Base-by-base conservation (phyloP, 1,139 yeast genomes). In the Yarrowia galli region DNA sequence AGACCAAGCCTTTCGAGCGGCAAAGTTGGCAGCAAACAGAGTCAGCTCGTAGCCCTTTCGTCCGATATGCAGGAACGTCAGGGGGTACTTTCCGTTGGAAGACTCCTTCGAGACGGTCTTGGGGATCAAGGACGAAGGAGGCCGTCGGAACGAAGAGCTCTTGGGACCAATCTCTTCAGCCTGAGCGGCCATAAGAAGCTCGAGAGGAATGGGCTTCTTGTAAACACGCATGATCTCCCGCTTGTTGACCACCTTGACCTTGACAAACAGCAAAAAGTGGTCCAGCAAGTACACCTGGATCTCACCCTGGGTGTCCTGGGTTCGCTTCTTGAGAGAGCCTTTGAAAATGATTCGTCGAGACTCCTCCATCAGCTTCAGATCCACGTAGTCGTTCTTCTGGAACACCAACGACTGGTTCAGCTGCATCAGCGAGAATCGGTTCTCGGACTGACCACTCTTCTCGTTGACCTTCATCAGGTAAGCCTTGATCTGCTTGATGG, bases 391-490 rank as follows among this genome's bases (percentile, higher is more conserved):
- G 67, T 97, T 98, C 6, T 88, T 88, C 71, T 89, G 83, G 79
- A 87, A 89, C 13, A 87, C 82, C 65, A 89, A 80, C 71, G 87
- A 85, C 76, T 95, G 91, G 75, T 92, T 93, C 76, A 96, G 83
- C 68, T 92, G 89, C 83, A 92, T 89, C 71, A 95, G 84, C 74
- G 92, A 92, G 79, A 92, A 93, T 72, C 97, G 85, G 81, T 95
- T 98, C 46, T 96, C 95, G 65, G 97, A 92, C 74, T 89, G 93
- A 78, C 99, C 99, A 65, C 97, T 90, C 75, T 93, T 98, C 60
- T 87, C 82, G 78, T 96, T 96, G 72, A 95, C 92, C 76, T 90
- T 85, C 36, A 84, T 88, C 79, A 95, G 85, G 69, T 92, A 87
- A 71, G 86, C 89, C 71, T 89, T 89, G 63, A 95, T 85, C 73